Evolutionary conservation across 352 stramenopile species (phyloP).

Genomic region (Globisporangium spinosum): DNA sequence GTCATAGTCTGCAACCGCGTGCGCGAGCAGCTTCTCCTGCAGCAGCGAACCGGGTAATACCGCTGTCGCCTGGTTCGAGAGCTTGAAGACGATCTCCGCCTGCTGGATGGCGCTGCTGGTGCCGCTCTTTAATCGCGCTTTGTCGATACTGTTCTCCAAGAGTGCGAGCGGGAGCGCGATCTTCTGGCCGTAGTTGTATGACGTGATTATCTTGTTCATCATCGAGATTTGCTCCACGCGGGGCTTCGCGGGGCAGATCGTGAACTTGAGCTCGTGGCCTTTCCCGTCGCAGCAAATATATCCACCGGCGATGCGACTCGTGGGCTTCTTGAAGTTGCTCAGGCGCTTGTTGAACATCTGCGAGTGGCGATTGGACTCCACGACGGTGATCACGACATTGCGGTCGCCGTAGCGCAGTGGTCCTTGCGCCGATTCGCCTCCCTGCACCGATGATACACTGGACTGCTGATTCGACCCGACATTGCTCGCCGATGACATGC

Average conservation of each 20-base stretch:
- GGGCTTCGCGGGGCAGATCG: conserved; percentile 56
- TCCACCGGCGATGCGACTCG: conserved; percentile 66
- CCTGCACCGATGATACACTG: conserved; percentile 10
- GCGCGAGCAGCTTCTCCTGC: conserved; percentile 54
- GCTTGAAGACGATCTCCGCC: conserved; percentile 66
- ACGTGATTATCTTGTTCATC: conserved; percentile 80
- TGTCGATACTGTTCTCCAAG: conserved; percentile 42
- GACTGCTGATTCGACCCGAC: conserved; percentile 9
- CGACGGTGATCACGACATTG: conserved; percentile 66
- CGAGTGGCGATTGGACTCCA: conserved; percentile 82
- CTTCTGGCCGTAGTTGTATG: conserved; percentile 83
- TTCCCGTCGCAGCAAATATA: conserved; percentile 89
- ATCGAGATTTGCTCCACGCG: conserved; percentile 80
- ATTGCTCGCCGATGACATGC: conserved; percentile 8
- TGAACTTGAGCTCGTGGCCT: conserved; percentile 63
- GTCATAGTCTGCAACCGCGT: conserved; percentile 26
- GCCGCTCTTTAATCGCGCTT: conserved; percentile 15
- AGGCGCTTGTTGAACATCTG: conserved; percentile 83
- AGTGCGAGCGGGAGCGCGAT: conserved; percentile 69
- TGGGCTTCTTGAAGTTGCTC: conserved; percentile 87
- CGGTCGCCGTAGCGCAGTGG: conserved; percentile 64
- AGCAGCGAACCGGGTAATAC: conserved; percentile 44
- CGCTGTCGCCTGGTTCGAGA: conserved; percentile 54
- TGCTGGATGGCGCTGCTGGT: conserved; percentile 19
- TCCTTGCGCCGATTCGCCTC: conserved; percentile 13